Conservation (phyloP, 176 grass and related monocot species). For the Ampelocalamus luodianensis region DNA sequence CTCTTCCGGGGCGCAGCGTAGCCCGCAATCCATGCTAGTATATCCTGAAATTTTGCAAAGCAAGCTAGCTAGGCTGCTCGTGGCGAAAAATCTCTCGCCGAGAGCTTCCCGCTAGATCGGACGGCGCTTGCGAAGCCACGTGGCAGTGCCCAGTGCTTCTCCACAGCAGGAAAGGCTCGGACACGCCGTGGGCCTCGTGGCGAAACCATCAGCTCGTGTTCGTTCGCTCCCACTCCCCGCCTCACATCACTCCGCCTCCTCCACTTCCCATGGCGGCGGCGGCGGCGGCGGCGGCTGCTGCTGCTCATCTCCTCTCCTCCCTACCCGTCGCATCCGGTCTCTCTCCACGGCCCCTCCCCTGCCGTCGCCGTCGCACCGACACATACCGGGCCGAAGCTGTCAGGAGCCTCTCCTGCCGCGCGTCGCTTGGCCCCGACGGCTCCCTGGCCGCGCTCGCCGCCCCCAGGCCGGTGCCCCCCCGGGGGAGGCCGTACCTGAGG, state of each 20-base stretch:
- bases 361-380: neutral
- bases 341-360: neutral
- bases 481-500: slow-evolving; percentile 51
- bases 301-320: slow-evolving; percentile 28
- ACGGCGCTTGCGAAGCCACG: neutral
- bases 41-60: neutral
- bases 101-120: neutral
- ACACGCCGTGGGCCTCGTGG: slow-evolving; percentile 38
- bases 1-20: too few species aligned
- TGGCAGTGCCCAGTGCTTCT: neutral
- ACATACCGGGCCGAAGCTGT: neutral
- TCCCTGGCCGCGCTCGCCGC: slow-evolving; percentile 25
- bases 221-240: neutral
- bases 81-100: neutral
- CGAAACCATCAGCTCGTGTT: slow-evolving; percentile 28
- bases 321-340: neutral
- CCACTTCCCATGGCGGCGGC: slow-evolving; percentile 35
- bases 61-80: neutral
- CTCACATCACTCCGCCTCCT: neutral
- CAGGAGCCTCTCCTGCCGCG: slow-evolving; percentile 41
- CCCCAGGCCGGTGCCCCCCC: neutral
- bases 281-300: slow-evolving; percentile 20
- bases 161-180: neutral
- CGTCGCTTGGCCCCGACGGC: slow-evolving; percentile 43
- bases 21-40: too few species aligned